These are phyloP conservation scores for Pisolithus sp. DNA, from an alignment of 768 basidiomycete species.

Conservation along the genomic window DNA sequence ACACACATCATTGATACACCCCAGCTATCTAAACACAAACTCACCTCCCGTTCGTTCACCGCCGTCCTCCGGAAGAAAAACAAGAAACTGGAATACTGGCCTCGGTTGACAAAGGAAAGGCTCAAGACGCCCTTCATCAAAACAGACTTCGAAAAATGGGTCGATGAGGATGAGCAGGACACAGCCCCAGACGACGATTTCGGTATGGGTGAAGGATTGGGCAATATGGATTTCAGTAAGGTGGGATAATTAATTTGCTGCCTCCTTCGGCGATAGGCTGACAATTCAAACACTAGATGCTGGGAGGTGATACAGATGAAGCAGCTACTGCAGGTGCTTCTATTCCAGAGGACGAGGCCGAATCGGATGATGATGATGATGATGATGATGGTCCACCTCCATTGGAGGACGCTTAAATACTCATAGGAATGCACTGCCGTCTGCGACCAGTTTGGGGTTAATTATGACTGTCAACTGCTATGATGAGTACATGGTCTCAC, in stretches of 20 bases:
- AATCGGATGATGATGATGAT: conserved; percentile 45
- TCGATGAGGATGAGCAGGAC: conserved; percentile 95
- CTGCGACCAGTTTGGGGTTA: neutral
- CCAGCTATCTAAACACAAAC: conserved; percentile 41
- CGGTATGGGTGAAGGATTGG: conserved; percentile 38
- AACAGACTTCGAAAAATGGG: conserved; percentile 95
- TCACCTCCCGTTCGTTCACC: conserved; percentile 57
- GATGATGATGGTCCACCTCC: conserved; percentile 71
- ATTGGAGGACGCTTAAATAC: conserved; percentile 50
- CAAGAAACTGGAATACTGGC: conserved; percentile 76
- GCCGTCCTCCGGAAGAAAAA: conserved; percentile 80
- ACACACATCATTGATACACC: conserved; percentile 3
- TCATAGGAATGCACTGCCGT: neutral
- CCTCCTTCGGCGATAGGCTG: conserved; percentile 1
- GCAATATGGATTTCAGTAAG: conserved; percentile 59
- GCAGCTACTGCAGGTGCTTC: neutral
- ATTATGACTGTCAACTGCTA: neutral
- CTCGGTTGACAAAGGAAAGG: conserved; percentile 87
- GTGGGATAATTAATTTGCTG: conserved; percentile 27
- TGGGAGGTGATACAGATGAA: conserved; percentile 18
- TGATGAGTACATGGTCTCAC: no score
- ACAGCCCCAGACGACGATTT: conserved; percentile 42
- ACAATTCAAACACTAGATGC: conserved; percentile 29
- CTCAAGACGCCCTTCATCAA: conserved; percentile 76
- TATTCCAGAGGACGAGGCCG: conserved; percentile 21